phyloP scores from a whole-genome alignment of 2,329 filamentous ascomycete genomes.

The Rhynchosporium secalis region DNA sequence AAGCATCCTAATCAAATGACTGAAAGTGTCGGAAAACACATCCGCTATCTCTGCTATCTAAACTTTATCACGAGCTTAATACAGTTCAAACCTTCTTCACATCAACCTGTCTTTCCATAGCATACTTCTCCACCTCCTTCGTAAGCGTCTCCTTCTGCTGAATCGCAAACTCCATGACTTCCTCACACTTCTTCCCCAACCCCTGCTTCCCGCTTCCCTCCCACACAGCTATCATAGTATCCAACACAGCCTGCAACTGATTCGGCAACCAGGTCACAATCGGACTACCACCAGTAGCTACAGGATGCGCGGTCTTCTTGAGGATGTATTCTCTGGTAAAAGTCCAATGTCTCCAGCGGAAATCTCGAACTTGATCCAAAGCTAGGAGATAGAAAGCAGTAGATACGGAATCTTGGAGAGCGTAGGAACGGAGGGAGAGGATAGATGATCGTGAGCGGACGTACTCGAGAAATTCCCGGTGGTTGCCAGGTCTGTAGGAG shows the following conservation, averaged over 20 bases:
- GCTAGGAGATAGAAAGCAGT: conserved; percentile 63
- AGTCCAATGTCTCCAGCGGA: conserved; percentile 83
- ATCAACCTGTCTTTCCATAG: conserved; percentile 52
- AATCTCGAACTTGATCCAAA: conserved; percentile 75
- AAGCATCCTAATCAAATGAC: too few species aligned
- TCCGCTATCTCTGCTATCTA: background rate
- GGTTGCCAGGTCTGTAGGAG: conserved; percentile 83
- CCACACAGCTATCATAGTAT: conserved; percentile 64
- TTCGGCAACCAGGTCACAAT: conserved; percentile 86
- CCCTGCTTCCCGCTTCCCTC: conserved; percentile 37
- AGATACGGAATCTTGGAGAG: conserved; percentile 54
- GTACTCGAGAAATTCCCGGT: conserved; percentile 78
- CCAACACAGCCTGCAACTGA: conserved; percentile 73
- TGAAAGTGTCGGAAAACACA: too few species aligned
- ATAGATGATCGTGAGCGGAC: conserved; percentile 55
- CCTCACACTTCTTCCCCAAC: conserved; percentile 45
- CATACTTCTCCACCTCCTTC: conserved; percentile 77
- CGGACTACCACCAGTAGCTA: conserved; percentile 76
- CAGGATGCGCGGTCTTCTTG: conserved; percentile 73
- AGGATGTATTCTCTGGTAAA: conserved; percentile 84
- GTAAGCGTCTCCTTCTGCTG: conserved; percentile 64
- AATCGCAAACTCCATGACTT: conserved; percentile 67
- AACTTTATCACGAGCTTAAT: background rate
- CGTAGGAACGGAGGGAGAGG: conserved; percentile 59
- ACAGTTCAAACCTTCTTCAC: background rate